Conservation (phyloP, 1,139 yeast genomes). For the Tardiomyces depauwii region DNA sequence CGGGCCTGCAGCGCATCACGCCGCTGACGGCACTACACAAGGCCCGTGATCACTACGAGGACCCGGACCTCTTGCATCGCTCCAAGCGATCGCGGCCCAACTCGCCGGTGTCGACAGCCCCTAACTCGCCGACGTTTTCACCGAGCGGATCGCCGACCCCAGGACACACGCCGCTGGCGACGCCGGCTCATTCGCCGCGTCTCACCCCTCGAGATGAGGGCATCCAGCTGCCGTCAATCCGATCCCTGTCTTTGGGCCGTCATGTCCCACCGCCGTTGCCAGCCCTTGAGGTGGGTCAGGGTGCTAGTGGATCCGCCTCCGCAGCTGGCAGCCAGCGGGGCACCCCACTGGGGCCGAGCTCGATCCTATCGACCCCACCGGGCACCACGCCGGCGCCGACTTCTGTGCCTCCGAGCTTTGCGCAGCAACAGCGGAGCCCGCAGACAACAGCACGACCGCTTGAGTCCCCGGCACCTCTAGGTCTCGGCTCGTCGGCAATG, state of each 20-base stretch:
- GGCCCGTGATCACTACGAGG: slow-evolving; percentile 31
- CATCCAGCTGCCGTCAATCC: slow-evolving; percentile 29
- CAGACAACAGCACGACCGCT: slow-evolving; percentile 4
- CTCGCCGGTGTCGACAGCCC: slow-evolving; percentile 65
- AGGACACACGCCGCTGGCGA: slow-evolving; percentile 44
- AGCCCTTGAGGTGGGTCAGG: slow-evolving; percentile 1
- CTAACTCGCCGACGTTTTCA: slow-evolving; percentile 36
- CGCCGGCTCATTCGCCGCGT: slow-evolving; percentile 49
- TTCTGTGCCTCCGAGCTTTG: slow-evolving; percentile 4
- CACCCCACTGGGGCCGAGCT: neutral
- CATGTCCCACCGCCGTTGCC: slow-evolving; percentile 25
- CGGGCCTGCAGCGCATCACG: slow-evolving; percentile 45
- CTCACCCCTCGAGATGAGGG: slow-evolving; percentile 29
- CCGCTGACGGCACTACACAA: slow-evolving; percentile 32
- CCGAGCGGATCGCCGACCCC: slow-evolving; percentile 37
- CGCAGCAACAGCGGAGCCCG: slow-evolving; percentile 2
- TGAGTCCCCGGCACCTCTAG: neutral
- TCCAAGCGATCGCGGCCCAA: slow-evolving; percentile 65
- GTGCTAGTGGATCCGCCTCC: neutral
- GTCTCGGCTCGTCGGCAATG: slow-evolving; percentile 2
- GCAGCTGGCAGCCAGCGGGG: neutral
- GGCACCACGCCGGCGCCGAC: neutral
- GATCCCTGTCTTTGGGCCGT: slow-evolving; percentile 26
- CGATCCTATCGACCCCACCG: neutral
- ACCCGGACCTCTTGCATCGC: slow-evolving; percentile 37